Base-by-base conservation (phyloP, 2,329 filamentous ascomycete genomes). In the Magnaporthiopsis incrustans region DNA sequence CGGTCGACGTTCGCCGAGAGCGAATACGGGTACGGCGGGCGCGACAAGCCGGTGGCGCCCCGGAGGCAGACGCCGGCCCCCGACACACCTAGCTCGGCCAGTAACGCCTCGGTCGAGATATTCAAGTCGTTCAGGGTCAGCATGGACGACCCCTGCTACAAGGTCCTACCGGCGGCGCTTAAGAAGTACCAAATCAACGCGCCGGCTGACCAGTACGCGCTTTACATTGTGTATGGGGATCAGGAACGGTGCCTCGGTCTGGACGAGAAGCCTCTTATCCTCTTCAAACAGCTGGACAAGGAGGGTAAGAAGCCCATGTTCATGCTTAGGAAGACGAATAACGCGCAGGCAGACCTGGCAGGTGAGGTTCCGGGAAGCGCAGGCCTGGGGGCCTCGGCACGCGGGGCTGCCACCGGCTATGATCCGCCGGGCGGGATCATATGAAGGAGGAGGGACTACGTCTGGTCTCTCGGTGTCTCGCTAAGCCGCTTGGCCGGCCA, bases 221-320 rank as follows among this genome's bases (percentile, higher is more conserved):
- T 99, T 38, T 99, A 98, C 73, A 99, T 99, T 74, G 95, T 99
- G 4, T 97, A 97, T 71, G 95, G 95, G n/a, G 93, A 98, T 72
- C 92, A 98, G 76, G 95, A 99, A 78, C 88, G 95, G 18, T 98
- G 94, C 74, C 78, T 99, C 53, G 92, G 90, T 0, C 81, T 97
- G 68, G 90, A 98, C 65, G 95, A 99, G 77, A 94, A 96, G 71
- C 95, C 95, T 12, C 79, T 99, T 65, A 96, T 97, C 67, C 78
- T 99, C 67, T 99, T 99, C 79, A 99, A 99, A 78, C 93, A 98
- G 74, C 80, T 99, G 64, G 93, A 98, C 73, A 93, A 93, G 75
- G 95, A 98, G 78, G 95, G 95, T 60, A 90, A 96, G 77, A 99
- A 98, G 75, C 95, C 95, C 27, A 98, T 98, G 95, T 99, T 99